Evolutionary conservation across 495 filamentous ascomycete species (phyloP), one percentile per base, ranked within the genome.

Genomic region (Cercophora newfieldiana): DNA sequence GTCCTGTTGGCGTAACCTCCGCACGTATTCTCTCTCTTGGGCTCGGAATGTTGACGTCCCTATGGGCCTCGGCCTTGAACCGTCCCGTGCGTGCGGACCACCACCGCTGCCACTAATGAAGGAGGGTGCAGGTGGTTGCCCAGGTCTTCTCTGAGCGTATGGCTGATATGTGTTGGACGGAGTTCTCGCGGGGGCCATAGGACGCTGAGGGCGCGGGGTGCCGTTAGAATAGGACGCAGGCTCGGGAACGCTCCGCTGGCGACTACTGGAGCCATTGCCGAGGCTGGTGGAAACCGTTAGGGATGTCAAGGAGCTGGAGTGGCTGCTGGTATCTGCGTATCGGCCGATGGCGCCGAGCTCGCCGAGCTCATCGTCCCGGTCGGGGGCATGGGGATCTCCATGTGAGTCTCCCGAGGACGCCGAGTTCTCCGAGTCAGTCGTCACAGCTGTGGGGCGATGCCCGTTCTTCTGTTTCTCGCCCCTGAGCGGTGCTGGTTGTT

Each of bases 41-140:
- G 75, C 81, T 58, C 79, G 82, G 65, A 80, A 85, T 61, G 77
- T 96, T 85, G 79, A 71, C 87, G 87, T 76, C 90, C 85, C 61
- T 87, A 84, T 74, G 89, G 90, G 66, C 91, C 93, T 79, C 91
- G 96, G 65, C 86, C 91, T 77, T 88, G 92, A 79, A 90, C 88
- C 77, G 91, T 94, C 66, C 87, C 93, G 72, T 85, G 85, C 78
- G 87, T 91, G 60, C 85, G 93, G 78, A 88, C 92, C 78, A 79
- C 80, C 31, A 88, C 92, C 78, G 79, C 80, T 28, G 18, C 16
- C 63, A 60, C 60, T 68, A 64, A 75, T 66, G 66, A 75, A 76
- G 49, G 74, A 70, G 16, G 77, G 63, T 44, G 75, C 58, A 7
- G 69, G 56, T 64, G 66, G 67, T 47, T 70, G 69, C 25, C 57